phyloP scores from a whole-genome alignment of 2,329 filamentous ascomycete species.

The Sporothrix phasma region DNA sequence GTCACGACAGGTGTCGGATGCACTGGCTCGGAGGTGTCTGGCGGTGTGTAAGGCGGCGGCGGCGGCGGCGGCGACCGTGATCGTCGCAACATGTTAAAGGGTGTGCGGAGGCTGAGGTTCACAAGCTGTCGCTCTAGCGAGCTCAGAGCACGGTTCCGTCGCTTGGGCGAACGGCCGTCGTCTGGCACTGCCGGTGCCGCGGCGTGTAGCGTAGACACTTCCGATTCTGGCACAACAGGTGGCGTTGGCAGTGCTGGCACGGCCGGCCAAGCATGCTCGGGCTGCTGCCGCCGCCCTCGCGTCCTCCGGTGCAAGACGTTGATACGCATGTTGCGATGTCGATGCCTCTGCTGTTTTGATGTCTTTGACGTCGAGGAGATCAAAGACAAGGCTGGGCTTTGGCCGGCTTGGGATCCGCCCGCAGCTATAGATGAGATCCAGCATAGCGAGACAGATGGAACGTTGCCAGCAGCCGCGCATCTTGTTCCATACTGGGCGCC shows the following conservation, averaged over 20 bases:
- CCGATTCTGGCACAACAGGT: not conserved
- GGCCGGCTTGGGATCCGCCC: not conserved
- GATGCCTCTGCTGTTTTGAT: not conserved
- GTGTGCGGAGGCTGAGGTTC: not conserved
- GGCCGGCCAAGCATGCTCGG: not conserved
- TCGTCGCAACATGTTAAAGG: not conserved
- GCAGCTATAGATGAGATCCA: not conserved
- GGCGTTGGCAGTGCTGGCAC: not conserved
- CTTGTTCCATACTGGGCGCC: not conserved
- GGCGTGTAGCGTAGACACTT: too few relatives aligned
- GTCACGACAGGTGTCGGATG: not conserved
- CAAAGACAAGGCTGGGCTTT: too few relatives aligned
- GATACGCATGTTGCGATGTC: not conserved
- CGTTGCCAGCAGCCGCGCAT: too few relatives aligned
- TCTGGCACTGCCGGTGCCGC: not conserved
- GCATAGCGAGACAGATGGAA: not conserved
- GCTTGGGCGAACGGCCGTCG: not conserved
- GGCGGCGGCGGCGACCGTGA: slow-evolving; percentile 6
- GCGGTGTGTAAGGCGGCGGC: slow-evolving; percentile 1
- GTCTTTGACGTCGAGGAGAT: too few relatives aligned
- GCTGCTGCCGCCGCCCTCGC: not conserved
- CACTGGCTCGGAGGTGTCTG: not conserved
- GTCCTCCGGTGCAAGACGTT: not conserved
- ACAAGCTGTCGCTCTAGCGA: not conserved
- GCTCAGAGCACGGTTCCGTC: not conserved